Evolutionary conservation across 331 rosid genomes (phyloP), one percentile per base, ranked within the genome.

Genomic region (Acacia pycnantha): DNA sequence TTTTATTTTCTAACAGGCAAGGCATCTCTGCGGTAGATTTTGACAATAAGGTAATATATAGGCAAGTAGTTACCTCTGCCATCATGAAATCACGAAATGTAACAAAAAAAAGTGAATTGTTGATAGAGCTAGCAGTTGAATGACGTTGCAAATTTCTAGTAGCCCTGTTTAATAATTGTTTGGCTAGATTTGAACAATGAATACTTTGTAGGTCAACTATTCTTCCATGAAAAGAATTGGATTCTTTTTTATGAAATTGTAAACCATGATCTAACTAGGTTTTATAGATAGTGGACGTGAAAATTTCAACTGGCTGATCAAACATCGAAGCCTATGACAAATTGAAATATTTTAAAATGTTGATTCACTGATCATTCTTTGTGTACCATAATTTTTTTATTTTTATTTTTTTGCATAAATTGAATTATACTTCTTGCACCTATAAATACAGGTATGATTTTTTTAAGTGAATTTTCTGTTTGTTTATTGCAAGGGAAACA

Each of bases 11-110:
- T 84, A 27, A 50, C 94, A 94, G 98, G 88, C 87, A 77, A 84
- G 94, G 98, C 31, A 79, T 94, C 58, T 84, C 97, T 79, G 90
- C 92, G 2, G 74, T 94, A 81, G 95, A 94, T 81, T 94, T 94
- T 67, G 95, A 94, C 87, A 87, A 79, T 67, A 92, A 94, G 95
- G 97, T 94, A 84, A 51, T 53, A 50, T 69, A 13, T 41, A 29
- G 19, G 31, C 74, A 4, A 69, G 3, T 41, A 40, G 53, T 21
- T 41, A 40, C 31, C 51, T n/a, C 5, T 40, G 50, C 51, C 13
- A 41, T 69, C 18, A 41, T n/a, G 74, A 15, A 43, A 41, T 35
- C 40, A 35, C 41, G 53, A n/a, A 33, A 67, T 33, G 47, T 18
- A 33, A 66, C 27, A 8, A 37, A 66, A 33, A 35, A 35, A 8